Evolutionary conservation across 1,284 basidiomycete genomes (phyloP).

Genomic region (Fomitopsis pinicola): DNA sequence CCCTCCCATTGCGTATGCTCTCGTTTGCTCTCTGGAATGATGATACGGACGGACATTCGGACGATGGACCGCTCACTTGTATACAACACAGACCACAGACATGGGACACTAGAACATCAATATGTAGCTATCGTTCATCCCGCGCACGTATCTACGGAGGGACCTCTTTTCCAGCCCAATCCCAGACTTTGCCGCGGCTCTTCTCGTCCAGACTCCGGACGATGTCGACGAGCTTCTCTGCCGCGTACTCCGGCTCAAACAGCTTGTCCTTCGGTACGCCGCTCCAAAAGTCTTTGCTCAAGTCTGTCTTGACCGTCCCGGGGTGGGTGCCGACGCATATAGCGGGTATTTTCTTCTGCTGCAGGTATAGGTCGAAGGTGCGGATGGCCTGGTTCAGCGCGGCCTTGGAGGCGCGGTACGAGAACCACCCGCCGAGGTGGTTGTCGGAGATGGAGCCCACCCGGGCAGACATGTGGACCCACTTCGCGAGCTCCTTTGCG

Average conservation of each 20-base stretch:
- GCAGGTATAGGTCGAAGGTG: constrained; percentile 63
- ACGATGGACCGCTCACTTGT: background rate
- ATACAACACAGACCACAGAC: background rate
- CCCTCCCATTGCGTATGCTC: background rate
- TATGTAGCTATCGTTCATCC: background rate
- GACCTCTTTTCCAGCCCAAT: constrained; percentile 60
- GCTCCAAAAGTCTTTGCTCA: constrained; percentile 46
- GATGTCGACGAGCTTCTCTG: constrained; percentile 52
- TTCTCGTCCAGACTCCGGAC: constrained; percentile 42
- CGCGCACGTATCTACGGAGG: constrained; percentile 10
- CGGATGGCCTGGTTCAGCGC: constrained; percentile 72
- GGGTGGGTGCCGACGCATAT: constrained; percentile 60
- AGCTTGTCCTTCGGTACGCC: constrained; percentile 39
- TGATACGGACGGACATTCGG: background rate
- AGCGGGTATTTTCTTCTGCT: constrained; percentile 46
- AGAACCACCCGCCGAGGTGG: constrained; percentile 65
- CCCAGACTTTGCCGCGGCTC: constrained; percentile 64
- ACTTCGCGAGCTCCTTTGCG: constrained; percentile 37
- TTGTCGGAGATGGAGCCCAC: constrained; percentile 66
- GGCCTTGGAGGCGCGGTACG: constrained; percentile 71
- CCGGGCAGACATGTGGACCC: constrained; percentile 60
- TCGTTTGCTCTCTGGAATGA: background rate
- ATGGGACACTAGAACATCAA: background rate
- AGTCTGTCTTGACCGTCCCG: constrained; percentile 55
- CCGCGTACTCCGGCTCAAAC: constrained; percentile 60